Evolutionary conservation across 768 basidiomycete species (phyloP).

Genomic region (Boletus rubroflammeus): DNA sequence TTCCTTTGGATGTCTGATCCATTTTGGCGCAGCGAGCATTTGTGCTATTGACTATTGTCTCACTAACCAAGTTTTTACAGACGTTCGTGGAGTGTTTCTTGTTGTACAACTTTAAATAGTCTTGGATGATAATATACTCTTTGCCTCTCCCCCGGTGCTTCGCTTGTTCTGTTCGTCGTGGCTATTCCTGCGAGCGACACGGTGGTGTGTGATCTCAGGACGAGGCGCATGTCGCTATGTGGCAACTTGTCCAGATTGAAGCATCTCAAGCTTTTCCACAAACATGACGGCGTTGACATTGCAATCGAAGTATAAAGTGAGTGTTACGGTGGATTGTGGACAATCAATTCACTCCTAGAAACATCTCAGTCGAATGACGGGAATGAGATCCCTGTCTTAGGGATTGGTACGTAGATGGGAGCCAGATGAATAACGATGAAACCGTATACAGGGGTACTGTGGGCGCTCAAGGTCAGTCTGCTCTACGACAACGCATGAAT

Average conservation of each 20-base stretch:
- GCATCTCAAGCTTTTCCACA: background rate
- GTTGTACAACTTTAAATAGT: background rate
- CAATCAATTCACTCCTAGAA: background rate
- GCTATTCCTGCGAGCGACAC: background rate
- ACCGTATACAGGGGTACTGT: slow-evolving; percentile 3
- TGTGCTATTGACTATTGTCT: background rate
- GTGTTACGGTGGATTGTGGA: background rate
- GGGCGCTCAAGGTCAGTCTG: slow-evolving; percentile 6
- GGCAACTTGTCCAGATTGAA: background rate
- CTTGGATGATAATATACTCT: background rate
- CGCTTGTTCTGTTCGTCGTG: background rate
- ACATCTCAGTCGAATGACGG: slow-evolving; percentile 1
- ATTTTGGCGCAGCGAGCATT: slow-evolving; percentile 27
- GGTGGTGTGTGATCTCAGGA: background rate
- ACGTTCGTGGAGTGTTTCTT: background rate
- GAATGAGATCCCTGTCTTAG: slow-evolving; percentile 8
- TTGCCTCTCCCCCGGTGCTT: background rate
- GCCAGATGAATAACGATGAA: slow-evolving; percentile 2
- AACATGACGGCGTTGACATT: background rate
- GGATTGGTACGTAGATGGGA: slow-evolving; percentile 4
- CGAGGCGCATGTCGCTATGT: too few relatives aligned
- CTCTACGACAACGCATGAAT: background rate
- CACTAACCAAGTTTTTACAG: slow-evolving; percentile 14
- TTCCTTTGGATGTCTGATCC: slow-evolving; percentile 90
- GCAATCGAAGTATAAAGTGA: slow-evolving; percentile 10